Evolutionary conservation across 2,329 filamentous ascomycete species (phyloP), one percentile per base, ranked within the genome.

Genomic region (Sphaerostilbella broomeana): DNA sequence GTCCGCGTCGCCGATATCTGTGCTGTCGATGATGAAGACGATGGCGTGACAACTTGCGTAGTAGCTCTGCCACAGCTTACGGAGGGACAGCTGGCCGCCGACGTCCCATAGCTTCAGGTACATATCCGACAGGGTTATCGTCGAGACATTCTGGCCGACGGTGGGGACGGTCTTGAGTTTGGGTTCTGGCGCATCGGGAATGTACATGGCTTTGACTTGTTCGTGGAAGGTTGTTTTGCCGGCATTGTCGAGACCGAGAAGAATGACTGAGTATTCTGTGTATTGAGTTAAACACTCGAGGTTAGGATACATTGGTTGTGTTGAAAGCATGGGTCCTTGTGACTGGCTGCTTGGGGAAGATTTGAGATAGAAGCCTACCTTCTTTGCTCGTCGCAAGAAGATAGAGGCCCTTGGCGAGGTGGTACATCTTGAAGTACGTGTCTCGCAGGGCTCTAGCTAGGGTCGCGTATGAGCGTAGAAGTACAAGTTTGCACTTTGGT

Each of bases 51-150:
- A 94, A 61, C 79, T 86, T 35, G 80, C 73, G 70, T 95, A 98
- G 69, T 98, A 98, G 62, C 81, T 87, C 62, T 95, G 87, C 92
- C 92, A 98, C 21, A 97, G 77, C 47, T 84, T 83, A 46, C 92
- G 82, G 57, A 98, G 75, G 19, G 78, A 84, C 57, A 92, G 80
- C 64, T 98, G 92, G 6, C 92, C 92, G 48, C 92, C 92, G 1
- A 98, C 87, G 59, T 98, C 92, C 92, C 92, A 97, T 54, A 98
- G 84, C 70, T 95, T 95, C 57, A 98, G 73, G 70, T 97, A 95
- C 79, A 95, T 90, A 62, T 95, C 87, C 12, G 87, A 84, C 17
- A 97, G 74, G 16, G 84, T 79, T 58, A 98, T 86, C 32, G 89
- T 92, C 47, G 86, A 85, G 48, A 97, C 89, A 65, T 97, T 97